phyloP scores from a whole-genome alignment of 345 rosid genomes.

The Gynandropsis gynandra region DNA sequence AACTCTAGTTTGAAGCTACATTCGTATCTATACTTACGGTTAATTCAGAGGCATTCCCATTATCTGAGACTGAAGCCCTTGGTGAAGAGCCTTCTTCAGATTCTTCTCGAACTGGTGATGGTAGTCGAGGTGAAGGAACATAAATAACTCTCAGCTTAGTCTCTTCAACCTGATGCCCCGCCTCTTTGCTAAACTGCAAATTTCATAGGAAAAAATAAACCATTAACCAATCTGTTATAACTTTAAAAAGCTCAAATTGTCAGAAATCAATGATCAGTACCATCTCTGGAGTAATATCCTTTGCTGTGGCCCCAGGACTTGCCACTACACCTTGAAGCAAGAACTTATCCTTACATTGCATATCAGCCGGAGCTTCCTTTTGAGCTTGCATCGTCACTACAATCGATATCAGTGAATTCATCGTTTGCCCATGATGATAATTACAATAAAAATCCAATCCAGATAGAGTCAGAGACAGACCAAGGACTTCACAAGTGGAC shows the following conservation, averaged over 20 bases:
- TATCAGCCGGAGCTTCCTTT: slow-evolving; percentile 67
- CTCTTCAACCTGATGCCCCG: slow-evolving; percentile 57
- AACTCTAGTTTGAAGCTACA: not conserved
- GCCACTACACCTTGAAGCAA: slow-evolving; percentile 64
- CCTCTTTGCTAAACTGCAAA: slow-evolving; percentile 64
- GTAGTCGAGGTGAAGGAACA: slow-evolving; percentile 64
- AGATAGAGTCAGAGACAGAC: slow-evolving; percentile 24
- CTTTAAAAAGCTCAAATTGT: not conserved
- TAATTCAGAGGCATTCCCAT: slow-evolving; percentile 49
- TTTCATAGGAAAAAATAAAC: slow-evolving; percentile 1
- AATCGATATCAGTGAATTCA: slow-evolving; percentile 7
- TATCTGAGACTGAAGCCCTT: slow-evolving; percentile 46
- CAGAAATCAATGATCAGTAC: slow-evolving; percentile 25
- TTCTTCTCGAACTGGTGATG: slow-evolving; percentile 88
- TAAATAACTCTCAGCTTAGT: slow-evolving; percentile 65
- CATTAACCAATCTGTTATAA: not conserved
- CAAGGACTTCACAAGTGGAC: slow-evolving; percentile 53
- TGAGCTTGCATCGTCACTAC: slow-evolving; percentile 93
- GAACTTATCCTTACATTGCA: slow-evolving; percentile 90
- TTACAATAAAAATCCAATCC: not conserved
- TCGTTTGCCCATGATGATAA: not conserved
- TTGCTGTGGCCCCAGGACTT: slow-evolving; percentile 45
- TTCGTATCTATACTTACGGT: slow-evolving; percentile 34
- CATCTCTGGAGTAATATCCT: slow-evolving; percentile 64
- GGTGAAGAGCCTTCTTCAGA: slow-evolving; percentile 85